These are phyloP conservation scores for Brassica nigra DNA, from an alignment of 345 rosid genomes.

Conservation along the genomic window DNA sequence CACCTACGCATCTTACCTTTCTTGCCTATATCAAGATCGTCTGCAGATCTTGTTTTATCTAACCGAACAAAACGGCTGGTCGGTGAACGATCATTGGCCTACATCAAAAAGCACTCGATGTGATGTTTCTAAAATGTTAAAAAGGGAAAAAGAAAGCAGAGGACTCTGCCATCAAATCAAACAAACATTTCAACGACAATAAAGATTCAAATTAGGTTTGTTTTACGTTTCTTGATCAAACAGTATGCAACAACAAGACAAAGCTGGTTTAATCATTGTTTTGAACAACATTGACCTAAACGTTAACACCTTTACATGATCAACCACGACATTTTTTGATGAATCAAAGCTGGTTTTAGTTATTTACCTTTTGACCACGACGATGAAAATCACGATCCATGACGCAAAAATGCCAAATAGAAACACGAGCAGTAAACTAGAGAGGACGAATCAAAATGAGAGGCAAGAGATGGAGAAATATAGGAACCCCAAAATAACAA, in stretches of 20 bases:
- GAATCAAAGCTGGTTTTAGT: not conserved
- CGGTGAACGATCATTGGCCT: not conserved
- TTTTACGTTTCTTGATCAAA: not conserved
- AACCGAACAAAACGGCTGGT: not conserved
- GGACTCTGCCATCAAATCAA: not conserved
- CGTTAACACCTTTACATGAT: not conserved
- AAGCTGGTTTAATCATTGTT: not conserved
- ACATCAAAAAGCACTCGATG: not conserved
- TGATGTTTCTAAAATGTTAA: not conserved
- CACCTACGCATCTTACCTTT: not conserved
- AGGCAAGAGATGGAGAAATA: not conserved
- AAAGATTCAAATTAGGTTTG: not conserved
- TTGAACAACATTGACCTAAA: not conserved
- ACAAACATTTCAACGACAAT: not conserved
- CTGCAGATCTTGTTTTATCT: not conserved
- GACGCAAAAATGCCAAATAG: not conserved
- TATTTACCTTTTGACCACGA: not conserved
- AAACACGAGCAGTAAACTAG: not conserved
- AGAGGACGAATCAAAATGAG: not conserved
- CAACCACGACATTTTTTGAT: not conserved
- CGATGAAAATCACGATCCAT: conserved; percentile 1
- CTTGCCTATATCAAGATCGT: not conserved
- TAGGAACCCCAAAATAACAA: not conserved
- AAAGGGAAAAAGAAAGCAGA: not conserved
- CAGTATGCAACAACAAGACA: not conserved